Evolutionary conservation across 371 early-diverging fungal genomes (phyloP), one percentile per base, ranked within the genome.

Genomic region (Mucor irregularis): DNA sequence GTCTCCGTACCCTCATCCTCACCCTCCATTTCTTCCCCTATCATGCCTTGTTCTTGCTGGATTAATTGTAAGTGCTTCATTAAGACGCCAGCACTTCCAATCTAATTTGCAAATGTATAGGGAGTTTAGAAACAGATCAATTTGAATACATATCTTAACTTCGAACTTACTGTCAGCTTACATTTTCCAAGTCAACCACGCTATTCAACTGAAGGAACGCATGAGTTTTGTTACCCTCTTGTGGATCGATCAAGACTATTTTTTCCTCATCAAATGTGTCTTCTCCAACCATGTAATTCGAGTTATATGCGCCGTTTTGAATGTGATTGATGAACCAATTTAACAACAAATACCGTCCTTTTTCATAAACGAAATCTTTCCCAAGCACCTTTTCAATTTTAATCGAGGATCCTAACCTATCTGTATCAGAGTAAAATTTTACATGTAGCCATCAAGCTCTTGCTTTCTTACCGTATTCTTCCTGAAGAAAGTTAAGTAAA

Each of bases 71-170:
- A 43, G 44, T 82, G 78, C 33, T 66, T 66, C 4, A 90, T 50
- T 4, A 89, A 40, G 1, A 85, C 84, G 4, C 90, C 90, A 19
- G 83, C 81, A 59, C 82, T 82, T 6, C 86, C 81, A 52, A 88
- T 68, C 89, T 88, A 50, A 13, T 19, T 31, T n/a, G 14, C 6
- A 19, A 48, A 31, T n/a, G n/a, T n/a, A n/a, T n/a, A n/a, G n/a
- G n/a, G n/a, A n/a, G n/a, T n/a, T n/a, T 19, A 16, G 24, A 30
- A 5, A 30, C 21, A 28, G 6, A 35, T 25, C n/a, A 7, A 31
- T n/a, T n/a, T n/a, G 3, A 26, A 13, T 44, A 28, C 3, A 13
- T 17, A 49, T 34, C 11, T 9, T n/a, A 10, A 30, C n/a, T 33
- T 10, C 1, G 19, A 4, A 42, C 33, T 61, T 49, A 70, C 71